Evolutionary conservation across 2,329 filamentous ascomycete genomes (phyloP), one percentile per base, ranked within the genome.

Genomic region (Penicillium sp.): DNA sequence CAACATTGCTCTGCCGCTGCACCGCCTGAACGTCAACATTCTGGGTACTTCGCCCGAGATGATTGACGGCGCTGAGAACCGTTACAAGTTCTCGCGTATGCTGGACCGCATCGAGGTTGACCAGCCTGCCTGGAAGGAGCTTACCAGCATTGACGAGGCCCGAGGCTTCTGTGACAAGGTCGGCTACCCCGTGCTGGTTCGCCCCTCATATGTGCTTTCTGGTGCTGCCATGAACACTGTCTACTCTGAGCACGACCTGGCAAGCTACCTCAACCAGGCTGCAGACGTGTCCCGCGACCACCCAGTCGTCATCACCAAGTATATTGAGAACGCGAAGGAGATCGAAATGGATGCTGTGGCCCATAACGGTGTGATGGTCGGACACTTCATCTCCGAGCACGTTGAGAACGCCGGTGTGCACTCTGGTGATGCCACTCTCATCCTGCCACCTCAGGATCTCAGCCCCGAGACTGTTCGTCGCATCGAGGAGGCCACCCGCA

Each of bases 261-360:
- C 90, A 64, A 87, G 82, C 66, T 97, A 95, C 74, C 81, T 99
- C 37, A 84, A 89, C 59, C 93, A 97, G 75, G 94, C 94, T 47
- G 90, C 84, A 6, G 92, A 96, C 60, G 94, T 99, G 40, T 97
- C 94, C 5, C 86, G 90, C 56, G 93, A 97, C 56, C 90, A 97
- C 72, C 94, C 94, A 0, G 94, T 99, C 9, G 94, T 99, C 55
- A 97, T 99, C 68, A 97, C 93, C 55, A 99, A 99, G 78, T 99
- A 97, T 77, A 97, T 99, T 61, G 94, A 99, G 79, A 94, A 96
- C 62, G 94, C 94, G 60, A 97, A 99, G 80, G 94, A 99, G 74
- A 97, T 99, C 58, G 94, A 99, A 75, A 97, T 99, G 94, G 94
- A 99, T 65, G 94, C 94, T 33, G 94, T 99, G 37, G 94, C 93